phyloP scores from a whole-genome alignment of 78 protist genomes.

The Planoprotostelium fungivorum region DNA sequence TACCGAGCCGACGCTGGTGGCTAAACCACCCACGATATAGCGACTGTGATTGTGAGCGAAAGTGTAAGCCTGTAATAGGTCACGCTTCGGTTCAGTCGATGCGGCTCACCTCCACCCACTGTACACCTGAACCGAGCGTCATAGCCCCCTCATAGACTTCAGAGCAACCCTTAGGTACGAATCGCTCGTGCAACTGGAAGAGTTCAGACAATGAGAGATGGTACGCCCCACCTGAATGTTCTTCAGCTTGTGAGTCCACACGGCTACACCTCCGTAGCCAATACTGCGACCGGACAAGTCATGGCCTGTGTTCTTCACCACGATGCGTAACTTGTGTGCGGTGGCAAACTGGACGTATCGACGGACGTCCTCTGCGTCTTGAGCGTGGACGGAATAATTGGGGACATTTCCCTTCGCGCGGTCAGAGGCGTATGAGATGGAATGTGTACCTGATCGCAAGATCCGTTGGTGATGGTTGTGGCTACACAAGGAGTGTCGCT shows the following conservation, averaged over 20 bases:
- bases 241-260: not conserved
- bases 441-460: no score
- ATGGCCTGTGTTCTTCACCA: not conserved
- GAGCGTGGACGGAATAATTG: not conserved
- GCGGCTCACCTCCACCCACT: not conserved
- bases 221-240: not conserved
- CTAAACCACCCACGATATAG: not conserved
- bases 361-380: not conserved
- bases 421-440: no score
- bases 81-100: not conserved
- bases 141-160: not conserved
- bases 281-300: not conserved
- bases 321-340: not conserved
- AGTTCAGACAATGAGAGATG: no score
- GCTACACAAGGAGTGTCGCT: not conserved
- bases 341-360: not conserved
- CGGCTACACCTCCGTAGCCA: not conserved
- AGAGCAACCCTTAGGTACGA: not conserved
- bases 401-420: not conserved
- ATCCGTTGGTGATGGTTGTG: not conserved
- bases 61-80: not conserved
- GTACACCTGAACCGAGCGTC: not conserved
- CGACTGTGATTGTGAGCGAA: not conserved
- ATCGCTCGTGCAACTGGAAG: no score
- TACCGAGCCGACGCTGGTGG: not conserved